Base-by-base conservation (phyloP, 1,284 basidiomycete genomes). In the Peniophora sp. region DNA sequence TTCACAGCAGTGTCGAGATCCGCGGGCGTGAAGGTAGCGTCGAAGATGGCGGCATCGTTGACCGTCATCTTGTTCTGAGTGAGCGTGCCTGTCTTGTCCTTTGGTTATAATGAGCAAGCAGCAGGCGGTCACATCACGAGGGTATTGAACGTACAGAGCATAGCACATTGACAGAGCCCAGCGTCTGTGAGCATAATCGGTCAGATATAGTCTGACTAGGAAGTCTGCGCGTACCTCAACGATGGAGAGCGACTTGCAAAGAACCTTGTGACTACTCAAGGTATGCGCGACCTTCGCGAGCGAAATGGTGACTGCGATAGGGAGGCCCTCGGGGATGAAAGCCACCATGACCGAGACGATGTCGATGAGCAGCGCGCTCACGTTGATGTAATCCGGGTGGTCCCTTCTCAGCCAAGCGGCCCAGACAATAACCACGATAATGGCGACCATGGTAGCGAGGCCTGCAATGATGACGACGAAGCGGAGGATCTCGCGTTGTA, bases 301-400 rank as follows among this genome's bases (percentile, higher is more conserved):
- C 2, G 69, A 71, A 23, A 72, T 61, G 0, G 75, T 73, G 38
- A 77, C 71, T 22, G 67, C 66, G 20, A 73, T 63, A 8, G 75
- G 75, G 54, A 77, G 62, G 48, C 75, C 75, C 55, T 74, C 73
- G 2, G 77, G 78, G 55, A 81, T 75, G 58, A 78, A 78, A n/a
- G 80, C 74, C 24, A 85, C 81, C 58, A 71, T 68, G 39, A 84
- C 76, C 5, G 78, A 78, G n/a, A 81, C 79, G 22, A 81, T 65
- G 54, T 83, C 74, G 58, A 84, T 74, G 44, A 81, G 68, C n/a
- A 84, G 68, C 11, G 59, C 66, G 5, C 79, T 66, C 1, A 77
- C 72, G 49, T 70, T 73, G 59, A 85, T 82, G 64, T 81, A 83
- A 11, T 63, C 69, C 5, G 79, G 77, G 57, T 78, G 73, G 6